Percentiles rank a stretch among this genome's conserved stretches.
Evolutionary conservation across 164 flowering plant genomes (phyloP).

Genomic region (Tetrastigma voinierianum): DNA sequence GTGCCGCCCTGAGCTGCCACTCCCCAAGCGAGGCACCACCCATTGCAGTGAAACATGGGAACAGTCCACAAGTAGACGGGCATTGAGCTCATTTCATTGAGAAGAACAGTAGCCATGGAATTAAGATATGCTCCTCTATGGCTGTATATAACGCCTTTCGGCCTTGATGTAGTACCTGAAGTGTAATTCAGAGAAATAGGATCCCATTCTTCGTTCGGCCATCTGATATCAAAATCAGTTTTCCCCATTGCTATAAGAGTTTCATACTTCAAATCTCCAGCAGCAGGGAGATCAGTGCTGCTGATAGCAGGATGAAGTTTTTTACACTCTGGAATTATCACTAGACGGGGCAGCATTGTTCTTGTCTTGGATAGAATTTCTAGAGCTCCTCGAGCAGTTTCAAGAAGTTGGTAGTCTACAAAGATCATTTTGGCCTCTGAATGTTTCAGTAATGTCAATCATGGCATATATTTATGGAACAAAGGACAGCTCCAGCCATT

Average conservation of each 20-base stretch:
- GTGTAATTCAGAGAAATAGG: constrained; percentile 73
- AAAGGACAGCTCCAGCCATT: constrained; percentile 61
- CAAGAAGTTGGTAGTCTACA: constrained; percentile 33
- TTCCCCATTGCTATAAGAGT: constrained; percentile 34
- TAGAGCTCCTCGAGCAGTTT: constrained; percentile 28
- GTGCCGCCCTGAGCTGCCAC: constrained; percentile 57
- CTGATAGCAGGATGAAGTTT: background rate
- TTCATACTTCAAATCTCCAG: constrained; percentile 28
- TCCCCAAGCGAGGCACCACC: constrained; percentile 59
- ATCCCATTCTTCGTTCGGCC: constrained; percentile 68
- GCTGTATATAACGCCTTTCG: constrained; percentile 56
- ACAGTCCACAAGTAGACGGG: constrained; percentile 54
- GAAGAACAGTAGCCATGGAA: constrained; percentile 31
- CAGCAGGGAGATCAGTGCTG: background rate
- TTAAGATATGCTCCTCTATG: constrained; percentile 53
- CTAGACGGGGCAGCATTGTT: constrained; percentile 22
- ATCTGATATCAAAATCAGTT: constrained; percentile 36
- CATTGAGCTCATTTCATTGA: constrained; percentile 18
- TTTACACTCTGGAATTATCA: constrained; percentile 29
- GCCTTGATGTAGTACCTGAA: constrained; percentile 73
- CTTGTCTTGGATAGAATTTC: constrained; percentile 21
- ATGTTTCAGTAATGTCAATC: constrained; percentile 43
- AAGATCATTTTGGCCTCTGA: constrained; percentile 49
- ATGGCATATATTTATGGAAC: constrained; percentile 49
- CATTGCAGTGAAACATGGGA: constrained; percentile 61